Percentiles rank a stretch among this genome's conserved stretches.
Evolutionary conservation across 495 filamentous ascomycete species (phyloP).

Genomic region (Hypoxylon rickii): DNA sequence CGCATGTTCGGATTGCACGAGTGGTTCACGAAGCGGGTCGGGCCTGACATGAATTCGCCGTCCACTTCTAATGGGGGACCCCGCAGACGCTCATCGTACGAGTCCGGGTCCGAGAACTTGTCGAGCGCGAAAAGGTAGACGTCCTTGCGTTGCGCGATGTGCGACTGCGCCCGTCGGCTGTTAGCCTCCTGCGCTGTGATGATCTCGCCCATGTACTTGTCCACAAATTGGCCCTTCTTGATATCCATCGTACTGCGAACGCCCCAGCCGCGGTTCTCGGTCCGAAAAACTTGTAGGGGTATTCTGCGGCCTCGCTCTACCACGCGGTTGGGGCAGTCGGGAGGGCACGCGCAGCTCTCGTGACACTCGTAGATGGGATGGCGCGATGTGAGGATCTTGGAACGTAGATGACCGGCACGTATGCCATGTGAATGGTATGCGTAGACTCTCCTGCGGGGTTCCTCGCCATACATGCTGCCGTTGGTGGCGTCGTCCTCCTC

Average conservation of each 20-base stretch:
- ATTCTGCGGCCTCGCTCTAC: conserved; percentile 79
- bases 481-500: conserved; percentile 4
- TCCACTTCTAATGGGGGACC: conserved; percentile 56
- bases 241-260: conserved; percentile 72
- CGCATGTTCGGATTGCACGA: conserved; percentile 75
- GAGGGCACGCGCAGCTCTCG: conserved; percentile 66
- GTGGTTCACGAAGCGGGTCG: conserved; percentile 76
- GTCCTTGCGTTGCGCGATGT: conserved; percentile 53
- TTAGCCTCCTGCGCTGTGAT: conserved; percentile 74
- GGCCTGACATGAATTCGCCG: conserved; percentile 59
- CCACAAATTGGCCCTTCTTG: conserved; percentile 80
- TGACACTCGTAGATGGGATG: conserved; percentile 88
- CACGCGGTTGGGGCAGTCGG: conserved; percentile 75
- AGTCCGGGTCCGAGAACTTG: conserved; percentile 64
- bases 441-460: conserved; percentile 39
- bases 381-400: conserved; percentile 53
- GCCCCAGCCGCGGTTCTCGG: conserved; percentile 78
- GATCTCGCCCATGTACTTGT: conserved; percentile 86
- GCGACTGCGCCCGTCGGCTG: conserved; percentile 59
- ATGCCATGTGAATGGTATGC: conserved; percentile 51
- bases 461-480: conserved; percentile 7
- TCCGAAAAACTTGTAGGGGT: conserved; percentile 81
- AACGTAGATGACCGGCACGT: conserved; percentile 49
- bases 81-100: conserved; percentile 46
- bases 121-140: conserved; percentile 87